phyloP scores from a whole-genome alignment of 2,329 filamentous ascomycete genomes.

The Colletotrichum limetticola region DNA sequence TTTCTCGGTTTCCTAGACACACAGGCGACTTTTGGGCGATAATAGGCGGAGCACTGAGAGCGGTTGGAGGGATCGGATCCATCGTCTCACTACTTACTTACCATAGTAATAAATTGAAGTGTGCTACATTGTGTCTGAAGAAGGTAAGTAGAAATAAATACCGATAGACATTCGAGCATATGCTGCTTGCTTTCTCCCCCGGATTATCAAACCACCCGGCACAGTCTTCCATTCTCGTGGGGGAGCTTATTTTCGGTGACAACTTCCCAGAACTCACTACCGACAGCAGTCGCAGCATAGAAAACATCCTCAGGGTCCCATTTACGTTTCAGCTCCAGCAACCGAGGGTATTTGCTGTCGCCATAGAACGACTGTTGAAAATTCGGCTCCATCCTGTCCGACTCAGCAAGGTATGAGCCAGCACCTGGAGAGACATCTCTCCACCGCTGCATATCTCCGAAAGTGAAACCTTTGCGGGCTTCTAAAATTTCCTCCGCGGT shows the following conservation, averaged over 20 bases:
- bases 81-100: too few species aligned
- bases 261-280: constrained; percentile 40
- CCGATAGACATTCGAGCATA: too few species aligned
- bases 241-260: constrained; percentile 24
- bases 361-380: constrained; percentile 45
- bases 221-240: constrained; percentile 21
- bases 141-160: too few species aligned
- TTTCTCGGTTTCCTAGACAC: background rate
- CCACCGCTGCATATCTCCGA: constrained; percentile 44
- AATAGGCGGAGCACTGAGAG: too few species aligned
- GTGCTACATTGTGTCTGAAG: too few species aligned
- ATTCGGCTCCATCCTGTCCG: constrained; percentile 43
- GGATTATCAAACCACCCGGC: background rate
- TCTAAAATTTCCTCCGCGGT: constrained; percentile 18
- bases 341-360: constrained; percentile 39
- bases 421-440: constrained; percentile 40
- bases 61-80: too few species aligned
- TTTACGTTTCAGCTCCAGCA: constrained; percentile 43
- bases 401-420: constrained; percentile 44
- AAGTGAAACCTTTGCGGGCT: constrained; percentile 42
- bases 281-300: constrained; percentile 42
- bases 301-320: constrained; percentile 44
- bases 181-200: background rate
- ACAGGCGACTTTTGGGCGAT: too few species aligned
- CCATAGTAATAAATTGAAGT: too few species aligned